These are phyloP conservation scores for Daldinia vernicosa DNA, from an alignment of 495 filamentous ascomycete species.

Conservation along the genomic window DNA sequence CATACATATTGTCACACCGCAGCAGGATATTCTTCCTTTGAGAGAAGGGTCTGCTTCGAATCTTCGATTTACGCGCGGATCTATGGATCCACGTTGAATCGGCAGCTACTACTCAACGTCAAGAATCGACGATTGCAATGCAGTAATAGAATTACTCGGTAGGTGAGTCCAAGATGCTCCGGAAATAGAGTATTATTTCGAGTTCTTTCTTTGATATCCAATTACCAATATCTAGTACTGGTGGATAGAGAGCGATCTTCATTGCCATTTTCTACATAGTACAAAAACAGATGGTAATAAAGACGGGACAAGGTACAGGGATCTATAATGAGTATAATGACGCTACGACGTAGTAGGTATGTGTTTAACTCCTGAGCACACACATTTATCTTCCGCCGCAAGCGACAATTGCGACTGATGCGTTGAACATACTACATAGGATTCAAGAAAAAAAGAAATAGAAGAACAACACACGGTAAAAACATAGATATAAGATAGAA, in stretches of 20 bases:
- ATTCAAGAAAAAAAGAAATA: constrained; percentile 10
- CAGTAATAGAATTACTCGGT: constrained; percentile 11
- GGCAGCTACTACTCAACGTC: constrained; percentile 16
- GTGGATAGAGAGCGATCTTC: constrained; percentile 25
- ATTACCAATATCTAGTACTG: constrained; percentile 15
- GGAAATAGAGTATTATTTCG: neutral
- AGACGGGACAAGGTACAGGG: constrained; percentile 37
- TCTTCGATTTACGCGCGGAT: constrained; percentile 20
- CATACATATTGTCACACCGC: constrained; percentile 29
- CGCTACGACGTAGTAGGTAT: constrained; percentile 29
- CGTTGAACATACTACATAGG: neutral
- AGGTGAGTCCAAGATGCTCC: neutral
- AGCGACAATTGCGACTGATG: constrained; percentile 28
- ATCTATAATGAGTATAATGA: constrained; percentile 24
- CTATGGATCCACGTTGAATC: constrained; percentile 38
- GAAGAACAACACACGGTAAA: neutral
- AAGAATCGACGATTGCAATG: constrained; percentile 17
- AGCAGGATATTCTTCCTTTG: constrained; percentile 29
- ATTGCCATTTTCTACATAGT: constrained; percentile 24
- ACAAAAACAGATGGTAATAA: constrained; percentile 15
- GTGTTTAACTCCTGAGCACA: constrained; percentile 16
- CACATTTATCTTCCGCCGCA: constrained; percentile 39
- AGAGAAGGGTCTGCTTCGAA: constrained; percentile 13
- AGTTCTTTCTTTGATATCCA: constrained; percentile 4
- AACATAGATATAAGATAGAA: constrained; percentile 2